A percentile compares a stretch with the other conserved stretches of the same genome.
These are phyloP conservation scores for Ceratocystis eucalypticola DNA, from an alignment of 2,329 filamentous ascomycete species.

Conservation along the genomic window DNA sequence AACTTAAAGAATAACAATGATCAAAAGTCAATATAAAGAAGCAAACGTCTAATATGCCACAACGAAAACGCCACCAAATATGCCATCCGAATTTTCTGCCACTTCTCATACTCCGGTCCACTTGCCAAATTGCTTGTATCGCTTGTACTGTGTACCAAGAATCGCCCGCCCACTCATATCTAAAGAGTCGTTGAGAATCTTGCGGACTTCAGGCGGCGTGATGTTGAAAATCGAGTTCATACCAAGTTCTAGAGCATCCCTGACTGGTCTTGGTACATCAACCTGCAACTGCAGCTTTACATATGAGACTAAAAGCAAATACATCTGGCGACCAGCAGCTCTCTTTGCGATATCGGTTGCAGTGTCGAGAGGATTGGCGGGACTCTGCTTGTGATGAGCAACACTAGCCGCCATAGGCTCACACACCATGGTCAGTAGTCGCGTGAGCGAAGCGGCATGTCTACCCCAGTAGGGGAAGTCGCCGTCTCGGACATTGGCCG, in stretches of 20 bases:
- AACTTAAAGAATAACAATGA: neutral
- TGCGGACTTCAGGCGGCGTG: slow-evolving; percentile 40
- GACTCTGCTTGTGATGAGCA: slow-evolving; percentile 19
- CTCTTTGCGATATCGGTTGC: slow-evolving; percentile 48
- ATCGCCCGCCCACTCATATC: slow-evolving; percentile 46
- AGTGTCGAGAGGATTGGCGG: slow-evolving; percentile 37
- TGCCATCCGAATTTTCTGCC: neutral
- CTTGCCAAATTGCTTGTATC: slow-evolving; percentile 50
- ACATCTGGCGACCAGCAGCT: slow-evolving; percentile 49
- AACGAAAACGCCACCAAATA: neutral
- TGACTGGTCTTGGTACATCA: slow-evolving; percentile 36
- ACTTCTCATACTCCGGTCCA: slow-evolving; percentile 43
- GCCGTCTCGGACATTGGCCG: slow-evolving; percentile 14
- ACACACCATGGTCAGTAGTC: slow-evolving; percentile 45
- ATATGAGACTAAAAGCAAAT: slow-evolving; percentile 44
- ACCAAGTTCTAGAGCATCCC: slow-evolving; percentile 44
- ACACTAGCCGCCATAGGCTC: slow-evolving; percentile 46
- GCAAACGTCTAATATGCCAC: slow-evolving; percentile 5
- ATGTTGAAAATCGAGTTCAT: slow-evolving; percentile 47
- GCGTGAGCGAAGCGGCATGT: slow-evolving; percentile 40
- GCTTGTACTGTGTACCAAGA: slow-evolving; percentile 43
- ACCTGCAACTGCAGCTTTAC: slow-evolving; percentile 47
- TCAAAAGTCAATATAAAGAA: neutral
- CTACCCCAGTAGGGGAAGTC: slow-evolving; percentile 25
- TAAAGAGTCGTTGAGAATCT: slow-evolving; percentile 45